phyloP scores from a whole-genome alignment of 768 basidiomycete species.

The Coprinopsis sp. region DNA sequence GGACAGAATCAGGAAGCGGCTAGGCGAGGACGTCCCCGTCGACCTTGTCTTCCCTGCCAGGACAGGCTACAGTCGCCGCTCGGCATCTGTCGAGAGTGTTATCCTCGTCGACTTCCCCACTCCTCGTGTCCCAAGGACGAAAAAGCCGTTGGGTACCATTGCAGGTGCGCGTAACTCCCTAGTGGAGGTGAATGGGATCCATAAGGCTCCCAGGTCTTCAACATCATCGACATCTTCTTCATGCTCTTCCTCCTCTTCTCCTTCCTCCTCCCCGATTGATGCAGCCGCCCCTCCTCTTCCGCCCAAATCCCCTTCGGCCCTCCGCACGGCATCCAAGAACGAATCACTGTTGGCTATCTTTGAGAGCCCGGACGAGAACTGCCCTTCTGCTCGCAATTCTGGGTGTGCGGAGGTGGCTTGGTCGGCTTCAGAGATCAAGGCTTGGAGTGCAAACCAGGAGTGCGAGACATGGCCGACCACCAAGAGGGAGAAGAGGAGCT shows the following conservation, averaged over 20 bases:
- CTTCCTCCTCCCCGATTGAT: too few relatives aligned
- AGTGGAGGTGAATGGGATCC: background rate
- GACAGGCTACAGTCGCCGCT: conserved; percentile 3
- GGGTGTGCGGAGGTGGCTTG: conserved; percentile 13
- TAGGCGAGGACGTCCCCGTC: conserved; percentile 60
- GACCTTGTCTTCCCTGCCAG: conserved; percentile 57
- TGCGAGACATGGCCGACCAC: too few relatives aligned
- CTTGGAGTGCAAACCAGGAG: conserved; percentile 25
- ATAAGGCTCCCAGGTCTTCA: background rate
- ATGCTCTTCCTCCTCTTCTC: too few relatives aligned
- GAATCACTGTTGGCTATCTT: conserved; percentile 26
- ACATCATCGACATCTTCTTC: too few relatives aligned
- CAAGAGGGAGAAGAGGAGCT: too few relatives aligned
- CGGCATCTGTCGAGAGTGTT: background rate
- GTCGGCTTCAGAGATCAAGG: conserved; percentile 18
- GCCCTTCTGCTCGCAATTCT: conserved; percentile 22
- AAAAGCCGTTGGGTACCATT: background rate
- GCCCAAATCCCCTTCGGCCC: background rate
- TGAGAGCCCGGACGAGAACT: conserved; percentile 32
- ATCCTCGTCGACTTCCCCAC: background rate
- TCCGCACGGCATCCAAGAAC: background rate
- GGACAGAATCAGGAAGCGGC: conserved; percentile 54
- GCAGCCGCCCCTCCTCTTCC: background rate
- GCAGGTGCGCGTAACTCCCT: background rate
- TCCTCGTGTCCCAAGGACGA: background rate